Percentiles rank a stretch among this genome's conserved stretches.
Conservation (phyloP, 768 basidiomycete species). For the Phlegmacium glaucopus region DNA sequence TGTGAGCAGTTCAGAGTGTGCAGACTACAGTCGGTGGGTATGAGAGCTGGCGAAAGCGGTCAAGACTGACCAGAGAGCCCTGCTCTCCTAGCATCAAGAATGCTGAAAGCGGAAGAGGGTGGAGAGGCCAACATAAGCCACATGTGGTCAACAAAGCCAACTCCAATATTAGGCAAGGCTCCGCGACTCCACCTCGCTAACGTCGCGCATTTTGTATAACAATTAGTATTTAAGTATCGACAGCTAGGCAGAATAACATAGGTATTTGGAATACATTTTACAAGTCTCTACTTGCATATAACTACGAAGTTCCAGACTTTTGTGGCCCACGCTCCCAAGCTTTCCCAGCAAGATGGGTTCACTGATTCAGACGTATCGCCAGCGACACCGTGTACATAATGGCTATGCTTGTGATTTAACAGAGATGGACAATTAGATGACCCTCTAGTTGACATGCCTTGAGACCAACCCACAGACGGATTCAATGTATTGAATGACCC, state of each 20-base stretch:
- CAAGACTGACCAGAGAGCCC: constrained; percentile 23
- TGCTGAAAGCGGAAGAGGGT: constrained; percentile 23
- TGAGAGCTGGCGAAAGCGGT: constrained; percentile 10
- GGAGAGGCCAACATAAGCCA: constrained; percentile 5
- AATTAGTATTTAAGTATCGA: neutral
- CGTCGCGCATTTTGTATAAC: constrained; percentile 4
- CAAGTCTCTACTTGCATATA: constrained; percentile 2
- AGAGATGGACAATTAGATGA: constrained; percentile 12
- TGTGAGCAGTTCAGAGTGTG: neutral
- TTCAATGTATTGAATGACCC: constrained; percentile 25
- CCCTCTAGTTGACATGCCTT: constrained; percentile 17
- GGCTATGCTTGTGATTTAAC: constrained; percentile 14
- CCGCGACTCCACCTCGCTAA: constrained; percentile 10
- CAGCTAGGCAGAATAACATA: neutral
- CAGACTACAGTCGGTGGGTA: neutral
- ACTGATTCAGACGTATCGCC: neutral
- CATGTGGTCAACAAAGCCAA: neutral
- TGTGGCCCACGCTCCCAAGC: constrained; percentile 19
- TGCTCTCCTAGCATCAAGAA: constrained; percentile 40
- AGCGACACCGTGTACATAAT: neutral
- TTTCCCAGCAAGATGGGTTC: constrained; percentile 13
- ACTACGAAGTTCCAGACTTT: constrained; percentile 18
- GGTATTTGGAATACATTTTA: neutral
- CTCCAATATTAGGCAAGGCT: constrained; percentile 11
- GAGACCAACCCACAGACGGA: constrained; percentile 28